phyloP scores from a whole-genome alignment of 2,329 filamentous ascomycete species.

The Rutstroemia sp. region DNA sequence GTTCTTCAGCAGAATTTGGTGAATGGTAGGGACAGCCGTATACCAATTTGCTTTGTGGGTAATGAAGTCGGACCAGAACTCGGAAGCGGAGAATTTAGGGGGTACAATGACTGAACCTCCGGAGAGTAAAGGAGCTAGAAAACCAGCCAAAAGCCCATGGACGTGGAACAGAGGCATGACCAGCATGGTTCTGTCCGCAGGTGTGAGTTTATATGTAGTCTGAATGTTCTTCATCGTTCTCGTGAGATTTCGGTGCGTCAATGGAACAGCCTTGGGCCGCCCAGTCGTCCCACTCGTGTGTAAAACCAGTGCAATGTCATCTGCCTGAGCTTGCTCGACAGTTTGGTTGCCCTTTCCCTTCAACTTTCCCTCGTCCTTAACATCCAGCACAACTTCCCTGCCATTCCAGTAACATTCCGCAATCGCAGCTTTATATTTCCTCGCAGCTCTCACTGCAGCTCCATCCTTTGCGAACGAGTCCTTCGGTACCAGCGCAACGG shows the following conservation, averaged over 20 bases:
- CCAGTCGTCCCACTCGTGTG: conserved; percentile 84
- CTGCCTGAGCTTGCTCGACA: conserved; percentile 53
- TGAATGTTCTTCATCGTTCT: conserved; percentile 80
- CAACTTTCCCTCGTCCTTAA: conserved; percentile 69
- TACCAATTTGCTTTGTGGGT: conserved; percentile 80
- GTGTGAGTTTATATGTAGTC: conserved; percentile 65
- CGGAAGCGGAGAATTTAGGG: conserved; percentile 68
- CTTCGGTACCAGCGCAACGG: conserved; percentile 66
- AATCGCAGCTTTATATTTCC: conserved; percentile 75
- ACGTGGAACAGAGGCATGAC: conserved; percentile 92
- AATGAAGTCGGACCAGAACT: conserved; percentile 76
- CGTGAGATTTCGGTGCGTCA: conserved; percentile 75
- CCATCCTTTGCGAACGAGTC: conserved; percentile 60
- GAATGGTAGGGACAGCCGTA: conserved; percentile 87
- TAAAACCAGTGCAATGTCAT: conserved; percentile 73
- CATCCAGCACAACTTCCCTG: conserved; percentile 63
- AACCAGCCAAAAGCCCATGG: conserved; percentile 76
- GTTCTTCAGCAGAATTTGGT: conserved; percentile 77
- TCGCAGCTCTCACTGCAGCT: conserved; percentile 67
- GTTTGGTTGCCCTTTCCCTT: conserved; percentile 39
- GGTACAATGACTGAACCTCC: conserved; percentile 77
- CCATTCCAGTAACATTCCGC: conserved; percentile 79
- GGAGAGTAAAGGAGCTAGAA: conserved; percentile 68
- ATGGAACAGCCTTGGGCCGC: conserved; percentile 74
- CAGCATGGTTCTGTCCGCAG: conserved; percentile 69